Conservation (phyloP, 2,329 filamentous ascomycete genomes). For the Colletotrichum truncatum region DNA sequence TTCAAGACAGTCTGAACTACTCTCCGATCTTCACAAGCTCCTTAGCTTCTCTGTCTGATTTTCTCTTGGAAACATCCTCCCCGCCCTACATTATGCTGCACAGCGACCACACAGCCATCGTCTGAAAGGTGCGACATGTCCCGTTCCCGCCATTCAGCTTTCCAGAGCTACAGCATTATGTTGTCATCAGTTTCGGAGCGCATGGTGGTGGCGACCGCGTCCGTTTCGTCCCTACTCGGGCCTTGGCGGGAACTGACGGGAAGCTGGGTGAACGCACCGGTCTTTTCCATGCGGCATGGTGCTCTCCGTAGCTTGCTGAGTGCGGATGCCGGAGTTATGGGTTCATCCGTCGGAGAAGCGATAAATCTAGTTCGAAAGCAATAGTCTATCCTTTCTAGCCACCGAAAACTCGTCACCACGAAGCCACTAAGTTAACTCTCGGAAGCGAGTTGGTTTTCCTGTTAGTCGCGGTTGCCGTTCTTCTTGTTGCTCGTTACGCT, state of each 20-base stretch:
- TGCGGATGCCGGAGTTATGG: not conserved
- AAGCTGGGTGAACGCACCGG: not conserved
- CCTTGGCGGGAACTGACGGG: not conserved
- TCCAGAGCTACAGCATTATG: not conserved
- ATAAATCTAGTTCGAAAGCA: slow-evolving; percentile 9
- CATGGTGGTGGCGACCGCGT: slow-evolving; percentile 1
- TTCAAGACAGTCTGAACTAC: not conserved
- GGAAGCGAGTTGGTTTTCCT: not conserved
- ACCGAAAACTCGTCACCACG: not conserved
- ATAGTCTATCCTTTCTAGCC: not conserved
- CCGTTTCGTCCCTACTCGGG: slow-evolving; percentile 15
- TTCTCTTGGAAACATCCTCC: not conserved
- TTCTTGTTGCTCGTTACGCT: not conserved
- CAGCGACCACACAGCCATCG: slow-evolving; percentile 10
- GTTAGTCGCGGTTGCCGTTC: not conserved
- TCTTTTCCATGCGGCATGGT: not conserved
- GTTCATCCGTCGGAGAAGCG: not conserved
- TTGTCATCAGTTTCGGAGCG: slow-evolving; percentile 7
- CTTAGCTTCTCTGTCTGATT: not conserved
- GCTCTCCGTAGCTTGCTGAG: not conserved
- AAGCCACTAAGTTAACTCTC: no score
- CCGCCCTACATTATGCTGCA: slow-evolving; percentile 19
- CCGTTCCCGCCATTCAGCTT: slow-evolving; percentile 13
- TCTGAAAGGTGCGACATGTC: slow-evolving; percentile 21
- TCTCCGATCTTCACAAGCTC: not conserved